Base-by-base conservation (phyloP, 2,329 filamentous ascomycete genomes). In the Lasiodiplodia theobromae region DNA sequence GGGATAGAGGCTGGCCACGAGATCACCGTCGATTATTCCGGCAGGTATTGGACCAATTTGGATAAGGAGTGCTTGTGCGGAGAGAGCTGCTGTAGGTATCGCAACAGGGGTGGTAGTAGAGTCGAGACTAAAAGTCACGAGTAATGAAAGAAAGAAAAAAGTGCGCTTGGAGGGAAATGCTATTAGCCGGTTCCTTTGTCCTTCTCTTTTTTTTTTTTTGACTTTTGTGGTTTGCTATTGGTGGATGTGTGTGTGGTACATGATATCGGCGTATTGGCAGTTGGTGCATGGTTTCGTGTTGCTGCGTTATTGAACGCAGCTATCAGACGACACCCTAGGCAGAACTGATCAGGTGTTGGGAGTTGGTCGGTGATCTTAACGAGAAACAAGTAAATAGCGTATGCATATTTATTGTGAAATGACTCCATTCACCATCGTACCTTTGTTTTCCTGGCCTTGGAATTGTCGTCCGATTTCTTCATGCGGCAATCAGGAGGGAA, bases 21-120 rank as follows among this genome's bases (percentile, higher is more conserved):
- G 74, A 81, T 88, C 63, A 88, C 86, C 12, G 84, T 88, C 6
- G 86, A 88, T 70, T 88, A 88, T 72, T 86, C 85, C 14, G 83
- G 86, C 72, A 83, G 83, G 68, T 88, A 88, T 72, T 88, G 86
- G 86, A 80, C 81, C 58, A 82, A 85, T 34, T 72, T 88, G 58
- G 82, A 87, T 71, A 88, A 88, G 74, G 79, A 77, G 12, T 88
- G 86, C 73, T 77, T 87, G 0, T 88, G 86, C 72, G 85, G 85
- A 4, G 84, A 86, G 75, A 73, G 77, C 14, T 84, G 84, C 67
- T 88, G 86, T 73, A 77, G 84, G 68, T 86, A 85, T 66, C 60
- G 60, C 25, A 64, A 64, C 31, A 64, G 60, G 44, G 44, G 47
- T 14, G 44, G 47, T 14, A 28, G 58, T 25, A 51, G 60, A 38